Percentiles rank a stretch among this genome's conserved stretches.
Evolutionary conservation across 2,329 filamentous ascomycete species (phyloP).

Genomic region (Dactylellina sp.): DNA sequence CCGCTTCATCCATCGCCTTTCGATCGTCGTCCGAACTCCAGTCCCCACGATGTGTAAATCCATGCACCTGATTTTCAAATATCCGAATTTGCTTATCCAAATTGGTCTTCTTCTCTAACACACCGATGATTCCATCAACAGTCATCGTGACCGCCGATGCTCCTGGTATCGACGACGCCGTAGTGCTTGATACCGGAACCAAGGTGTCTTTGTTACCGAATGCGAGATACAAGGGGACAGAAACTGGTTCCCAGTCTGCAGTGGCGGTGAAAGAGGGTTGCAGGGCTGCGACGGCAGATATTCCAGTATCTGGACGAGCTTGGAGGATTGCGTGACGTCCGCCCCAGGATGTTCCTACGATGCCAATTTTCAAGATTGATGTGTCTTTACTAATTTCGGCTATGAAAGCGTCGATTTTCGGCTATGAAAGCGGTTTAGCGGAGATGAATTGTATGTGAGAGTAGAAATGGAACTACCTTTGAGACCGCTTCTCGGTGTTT

Average conservation of each 20-base stretch:
- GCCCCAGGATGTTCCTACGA: slow-evolving; percentile 51
- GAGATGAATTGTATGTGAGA: neutral
- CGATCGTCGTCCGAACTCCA: slow-evolving; percentile 40
- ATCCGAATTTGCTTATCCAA: slow-evolving; percentile 45
- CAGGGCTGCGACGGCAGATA: slow-evolving; percentile 40
- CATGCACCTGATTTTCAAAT: slow-evolving; percentile 49
- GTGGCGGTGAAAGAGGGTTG: slow-evolving; percentile 39
- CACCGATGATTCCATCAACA: slow-evolving; percentile 41
- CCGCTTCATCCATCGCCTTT: slow-evolving; percentile 49
- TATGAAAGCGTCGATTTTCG: slow-evolving; percentile 45
- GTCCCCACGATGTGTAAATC: slow-evolving; percentile 54
- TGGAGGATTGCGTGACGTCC: slow-evolving; percentile 51
- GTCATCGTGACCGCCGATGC: slow-evolving; percentile 17
- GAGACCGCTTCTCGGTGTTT: slow-evolving; percentile 45
- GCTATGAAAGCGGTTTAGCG: slow-evolving; percentile 12
- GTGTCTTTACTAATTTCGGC: slow-evolving; percentile 30
- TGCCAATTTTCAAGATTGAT: slow-evolving; percentile 39
- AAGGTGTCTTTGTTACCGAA: slow-evolving; percentile 45
- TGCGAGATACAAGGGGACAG: slow-evolving; percentile 37
- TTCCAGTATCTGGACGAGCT: slow-evolving; percentile 26
- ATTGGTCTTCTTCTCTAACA: slow-evolving; percentile 42
- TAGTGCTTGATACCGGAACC: slow-evolving; percentile 24
- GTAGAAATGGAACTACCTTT: slow-evolving; percentile 31
- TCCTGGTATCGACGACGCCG: slow-evolving; percentile 11
- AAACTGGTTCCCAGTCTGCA: slow-evolving; percentile 37